phyloP scores from a whole-genome alignment of 2,329 filamentous ascomycete species.

The Hortaea sp. region DNA sequence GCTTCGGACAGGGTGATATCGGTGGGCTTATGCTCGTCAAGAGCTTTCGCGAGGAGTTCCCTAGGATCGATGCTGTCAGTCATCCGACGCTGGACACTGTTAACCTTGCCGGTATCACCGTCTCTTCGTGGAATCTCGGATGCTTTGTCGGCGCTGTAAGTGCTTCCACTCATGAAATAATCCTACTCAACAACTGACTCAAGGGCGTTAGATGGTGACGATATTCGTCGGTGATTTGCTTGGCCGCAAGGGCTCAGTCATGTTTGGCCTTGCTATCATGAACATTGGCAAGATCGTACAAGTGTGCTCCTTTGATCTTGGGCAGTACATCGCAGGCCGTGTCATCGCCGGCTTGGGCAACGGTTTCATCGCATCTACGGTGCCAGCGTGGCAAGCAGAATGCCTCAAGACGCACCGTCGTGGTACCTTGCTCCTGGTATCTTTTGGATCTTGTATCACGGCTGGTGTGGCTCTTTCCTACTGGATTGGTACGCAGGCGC shows the following conservation, averaged over 20 bases:
- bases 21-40: constrained; percentile 54
- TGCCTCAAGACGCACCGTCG: constrained; percentile 36
- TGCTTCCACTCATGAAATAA: not conserved
- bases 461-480: constrained; percentile 36
- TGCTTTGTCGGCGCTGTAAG: constrained; percentile 33
- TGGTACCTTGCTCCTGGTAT: constrained; percentile 39
- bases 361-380: constrained; percentile 33
- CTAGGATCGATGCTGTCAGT: constrained; percentile 30
- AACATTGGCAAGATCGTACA: constrained; percentile 51
- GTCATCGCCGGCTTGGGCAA: constrained; percentile 40
- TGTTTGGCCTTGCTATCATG: constrained; percentile 49
- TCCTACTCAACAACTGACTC: too few species aligned
- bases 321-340: constrained; percentile 37
- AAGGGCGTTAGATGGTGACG: constrained; percentile 16
- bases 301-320: constrained; percentile 38
- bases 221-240: constrained; percentile 46
- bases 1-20: constrained; percentile 15
- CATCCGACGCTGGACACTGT: constrained; percentile 23
- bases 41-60: constrained; percentile 43
- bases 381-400: constrained; percentile 39
- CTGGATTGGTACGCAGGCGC: constrained; percentile 17
- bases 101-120: constrained; percentile 32
- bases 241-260: constrained; percentile 46
- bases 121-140: constrained; percentile 31
- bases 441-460: constrained; percentile 36